These are phyloP conservation scores for Prunus davidiana DNA, from an alignment of 306 rosid genomes.

Conservation along the genomic window DNA sequence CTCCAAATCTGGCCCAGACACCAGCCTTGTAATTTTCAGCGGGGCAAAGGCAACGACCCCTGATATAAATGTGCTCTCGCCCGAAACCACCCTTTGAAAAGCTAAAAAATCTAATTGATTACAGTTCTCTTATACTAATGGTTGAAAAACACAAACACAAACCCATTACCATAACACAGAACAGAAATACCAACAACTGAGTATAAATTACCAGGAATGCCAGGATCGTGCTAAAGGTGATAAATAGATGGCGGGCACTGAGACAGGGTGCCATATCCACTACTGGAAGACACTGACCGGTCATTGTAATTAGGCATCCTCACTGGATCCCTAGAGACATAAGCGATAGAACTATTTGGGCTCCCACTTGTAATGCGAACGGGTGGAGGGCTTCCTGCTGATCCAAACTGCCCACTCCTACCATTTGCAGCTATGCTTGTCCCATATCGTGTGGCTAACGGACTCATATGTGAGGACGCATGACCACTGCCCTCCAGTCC, in stretches of 20 bases:
- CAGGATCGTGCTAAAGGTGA: slow-evolving; percentile 17
- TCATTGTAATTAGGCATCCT: slow-evolving; percentile 13
- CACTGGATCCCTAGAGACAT: slow-evolving; percentile 11
- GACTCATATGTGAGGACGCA: not conserved
- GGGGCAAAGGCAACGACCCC: not conserved
- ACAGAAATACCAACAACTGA: not conserved
- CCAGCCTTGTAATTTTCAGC: not conserved
- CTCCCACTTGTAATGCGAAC: slow-evolving; percentile 2
- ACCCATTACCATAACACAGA: not conserved
- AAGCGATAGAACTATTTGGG: slow-evolving; percentile 5
- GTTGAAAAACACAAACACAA: not conserved
- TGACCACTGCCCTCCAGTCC: not conserved
- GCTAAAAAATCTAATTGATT: not conserved
- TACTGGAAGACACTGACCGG: slow-evolving; percentile 8
- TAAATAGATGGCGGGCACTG: slow-evolving; percentile 13
- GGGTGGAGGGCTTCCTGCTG: slow-evolving; percentile 1
- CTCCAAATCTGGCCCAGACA: not conserved
- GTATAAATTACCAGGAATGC: not conserved
- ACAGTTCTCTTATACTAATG: not conserved
- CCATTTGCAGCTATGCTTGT: slow-evolving; percentile 12
- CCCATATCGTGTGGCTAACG: slow-evolving; percentile 15
- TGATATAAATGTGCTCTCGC: not conserved
- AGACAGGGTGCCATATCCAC: slow-evolving; percentile 18
- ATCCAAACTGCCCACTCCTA: slow-evolving; percentile 24
- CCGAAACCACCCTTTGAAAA: not conserved